Percentiles rank a stretch among this genome's conserved stretches.
Evolutionary conservation across 2,329 filamentous ascomycete species (phyloP).

Genomic region (Colletotrichum simmondsii): DNA sequence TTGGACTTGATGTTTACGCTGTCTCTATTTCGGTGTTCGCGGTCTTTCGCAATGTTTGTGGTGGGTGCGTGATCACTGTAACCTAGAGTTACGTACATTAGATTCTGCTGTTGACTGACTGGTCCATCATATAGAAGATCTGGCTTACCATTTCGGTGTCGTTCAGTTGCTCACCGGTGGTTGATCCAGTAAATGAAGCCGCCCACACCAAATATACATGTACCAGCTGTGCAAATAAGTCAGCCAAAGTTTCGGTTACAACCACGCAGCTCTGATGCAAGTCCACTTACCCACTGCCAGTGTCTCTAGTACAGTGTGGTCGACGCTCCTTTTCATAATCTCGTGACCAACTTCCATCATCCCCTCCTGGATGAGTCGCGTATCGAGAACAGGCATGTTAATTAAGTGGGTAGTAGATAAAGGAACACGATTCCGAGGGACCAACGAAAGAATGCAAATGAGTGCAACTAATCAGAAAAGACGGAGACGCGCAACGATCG

Average conservation of each 20-base stretch:
- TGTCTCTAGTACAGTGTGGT: constrained; percentile 30
- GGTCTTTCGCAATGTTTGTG: neutral
- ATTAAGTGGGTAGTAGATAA: too few species aligned
- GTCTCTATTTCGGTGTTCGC: neutral
- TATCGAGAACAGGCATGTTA: constrained; percentile 27
- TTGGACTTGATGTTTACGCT: neutral
- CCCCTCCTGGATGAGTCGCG: constrained; percentile 17
- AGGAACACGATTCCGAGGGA: neutral
- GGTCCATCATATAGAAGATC: too few species aligned
- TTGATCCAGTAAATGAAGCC: constrained; percentile 34
- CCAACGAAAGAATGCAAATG: neutral
- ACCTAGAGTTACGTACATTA: neutral
- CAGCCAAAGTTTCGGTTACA: neutral
- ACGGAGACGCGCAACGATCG: constrained; percentile 12
- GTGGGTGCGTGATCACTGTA: neutral
- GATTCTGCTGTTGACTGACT: neutral
- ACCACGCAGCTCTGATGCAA: neutral
- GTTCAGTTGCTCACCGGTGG: neutral
- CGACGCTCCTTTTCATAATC: constrained; percentile 29
- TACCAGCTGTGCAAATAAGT: neutral
- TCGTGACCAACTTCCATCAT: constrained; percentile 17
- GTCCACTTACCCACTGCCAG: constrained; percentile 24
- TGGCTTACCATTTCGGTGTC: neutral
- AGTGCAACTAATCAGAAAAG: neutral
- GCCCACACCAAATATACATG: constrained; percentile 20